A percentile compares a stretch with the other conserved stretches of the same genome.
phyloP scores from a whole-genome alignment of 768 basidiomycete species.

The Kwoniella mangroviensis region DNA sequence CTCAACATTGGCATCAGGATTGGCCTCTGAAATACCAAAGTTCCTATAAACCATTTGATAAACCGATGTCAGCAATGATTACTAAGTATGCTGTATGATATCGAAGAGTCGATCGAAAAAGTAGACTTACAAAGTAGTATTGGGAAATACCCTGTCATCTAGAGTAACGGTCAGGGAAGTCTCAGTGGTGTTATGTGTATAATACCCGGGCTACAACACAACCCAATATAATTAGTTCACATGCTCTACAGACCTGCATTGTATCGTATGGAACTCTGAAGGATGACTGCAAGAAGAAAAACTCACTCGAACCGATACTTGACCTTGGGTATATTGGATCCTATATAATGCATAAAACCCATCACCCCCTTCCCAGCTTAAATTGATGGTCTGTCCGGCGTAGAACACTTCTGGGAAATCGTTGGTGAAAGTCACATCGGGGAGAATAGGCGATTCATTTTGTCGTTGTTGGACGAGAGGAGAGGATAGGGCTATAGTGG shows the following conservation, averaged over 20 bases:
- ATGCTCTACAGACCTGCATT: not conserved
- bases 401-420: conserved; percentile 1
- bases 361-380: conserved; percentile 3
- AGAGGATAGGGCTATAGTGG: too few relatives aligned
- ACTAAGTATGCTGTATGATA: too few relatives aligned
- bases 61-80: too few relatives aligned
- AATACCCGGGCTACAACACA: not conserved
- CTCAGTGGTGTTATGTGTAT: not conserved
- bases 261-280: too few relatives aligned
- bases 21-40: not conserved
- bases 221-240: not conserved
- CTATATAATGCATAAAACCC: conserved; percentile 6
- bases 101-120: too few relatives aligned
- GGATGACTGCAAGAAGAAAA: too few relatives aligned
- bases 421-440: not conserved
- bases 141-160: not conserved
- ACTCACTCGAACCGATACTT: not conserved
- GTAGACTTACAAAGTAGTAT: not conserved
- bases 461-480: too few relatives aligned
- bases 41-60: not conserved
- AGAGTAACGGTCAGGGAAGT: not conserved
- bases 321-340: not conserved
- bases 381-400: not conserved
- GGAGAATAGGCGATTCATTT: too few relatives aligned
- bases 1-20: not conserved